phyloP scores from a whole-genome alignment of 179 eudicot genomes.

The Beta corolliflora region DNA sequence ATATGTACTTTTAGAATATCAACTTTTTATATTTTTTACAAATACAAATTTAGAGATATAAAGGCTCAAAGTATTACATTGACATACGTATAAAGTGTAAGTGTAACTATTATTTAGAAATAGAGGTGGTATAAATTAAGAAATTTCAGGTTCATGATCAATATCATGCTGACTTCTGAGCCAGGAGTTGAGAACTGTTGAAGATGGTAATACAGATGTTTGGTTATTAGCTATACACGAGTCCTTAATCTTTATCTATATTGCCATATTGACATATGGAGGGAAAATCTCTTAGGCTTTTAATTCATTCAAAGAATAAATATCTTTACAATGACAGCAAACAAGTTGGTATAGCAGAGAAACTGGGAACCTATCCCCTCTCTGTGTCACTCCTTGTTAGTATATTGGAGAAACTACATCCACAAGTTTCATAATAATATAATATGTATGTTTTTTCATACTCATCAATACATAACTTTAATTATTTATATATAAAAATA shows the following conservation, averaged over 20 bases:
- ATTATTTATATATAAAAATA: no score
- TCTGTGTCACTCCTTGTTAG: accelerated
- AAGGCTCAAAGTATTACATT: no score
- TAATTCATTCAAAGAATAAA: neutral
- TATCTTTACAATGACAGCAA: neutral
- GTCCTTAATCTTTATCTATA: neutral
- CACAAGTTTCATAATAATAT: neutral
- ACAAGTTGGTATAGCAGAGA: neutral
- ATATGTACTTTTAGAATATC: no score
- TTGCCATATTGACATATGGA: neutral
- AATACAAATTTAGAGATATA: no score
- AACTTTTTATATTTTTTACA: no score
- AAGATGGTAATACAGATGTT: neutral
- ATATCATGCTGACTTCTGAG: neutral
- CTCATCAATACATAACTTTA: neutral
- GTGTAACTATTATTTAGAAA: no score
- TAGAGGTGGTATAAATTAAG: no score
- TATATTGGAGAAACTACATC: no score
- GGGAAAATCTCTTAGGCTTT: neutral
- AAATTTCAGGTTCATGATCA: neutral
- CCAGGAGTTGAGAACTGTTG: no score
- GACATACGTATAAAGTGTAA: no score
- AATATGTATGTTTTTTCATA: neutral
- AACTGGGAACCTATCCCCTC: neutral
- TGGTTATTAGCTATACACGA: neutral